These are phyloP conservation scores for Agrocybe chaxingu DNA, from an alignment of 768 basidiomycete genomes.

Conservation along the genomic window DNA sequence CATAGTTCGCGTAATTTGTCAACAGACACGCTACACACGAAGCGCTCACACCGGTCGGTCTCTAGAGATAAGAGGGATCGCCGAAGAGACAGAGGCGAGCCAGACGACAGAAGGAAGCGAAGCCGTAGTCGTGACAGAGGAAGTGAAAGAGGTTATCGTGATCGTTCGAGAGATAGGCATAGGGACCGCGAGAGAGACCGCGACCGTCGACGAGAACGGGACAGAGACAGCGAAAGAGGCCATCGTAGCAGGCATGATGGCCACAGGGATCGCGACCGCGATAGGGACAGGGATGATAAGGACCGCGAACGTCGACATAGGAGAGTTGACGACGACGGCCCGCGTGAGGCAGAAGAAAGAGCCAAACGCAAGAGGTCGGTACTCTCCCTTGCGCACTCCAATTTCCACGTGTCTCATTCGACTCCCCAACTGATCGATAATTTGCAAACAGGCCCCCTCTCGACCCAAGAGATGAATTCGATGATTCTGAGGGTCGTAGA, in stretches of 20 bases:
- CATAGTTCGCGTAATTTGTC: conserved; percentile 70
- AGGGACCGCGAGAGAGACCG: conserved; percentile 49
- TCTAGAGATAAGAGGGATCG: conserved; percentile 64
- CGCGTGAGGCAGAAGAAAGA: conserved; percentile 52
- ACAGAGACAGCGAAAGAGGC: conserved; percentile 46
- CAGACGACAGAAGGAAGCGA: conserved; percentile 58
- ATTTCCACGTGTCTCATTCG: conserved; percentile 30
- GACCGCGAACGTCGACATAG: conserved; percentile 62
- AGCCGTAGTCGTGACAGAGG: conserved; percentile 64
- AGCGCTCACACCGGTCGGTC: conserved; percentile 67
- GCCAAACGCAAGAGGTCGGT: conserved; percentile 65
- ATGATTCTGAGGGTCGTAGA: conserved; percentile 46
- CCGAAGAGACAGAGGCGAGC: conserved; percentile 48
- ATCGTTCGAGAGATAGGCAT: conserved; percentile 54
- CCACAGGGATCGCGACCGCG: conserved; percentile 53
- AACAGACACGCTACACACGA: conserved; percentile 71
- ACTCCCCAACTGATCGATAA: conserved; percentile 56
- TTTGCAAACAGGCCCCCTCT: conserved; percentile 44
- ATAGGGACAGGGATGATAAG: conserved; percentile 50
- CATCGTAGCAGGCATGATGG: conserved; percentile 50
- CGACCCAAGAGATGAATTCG: conserved; percentile 61
- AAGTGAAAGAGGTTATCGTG: conserved; percentile 47
- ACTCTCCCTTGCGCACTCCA: too few species aligned
- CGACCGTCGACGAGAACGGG: conserved; percentile 37
- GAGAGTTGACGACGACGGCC: conserved; percentile 61